Evolutionary conservation across 1,284 basidiomycete species (phyloP), one percentile per base, ranked within the genome.

Genomic region (Moniliella sp.): DNA sequence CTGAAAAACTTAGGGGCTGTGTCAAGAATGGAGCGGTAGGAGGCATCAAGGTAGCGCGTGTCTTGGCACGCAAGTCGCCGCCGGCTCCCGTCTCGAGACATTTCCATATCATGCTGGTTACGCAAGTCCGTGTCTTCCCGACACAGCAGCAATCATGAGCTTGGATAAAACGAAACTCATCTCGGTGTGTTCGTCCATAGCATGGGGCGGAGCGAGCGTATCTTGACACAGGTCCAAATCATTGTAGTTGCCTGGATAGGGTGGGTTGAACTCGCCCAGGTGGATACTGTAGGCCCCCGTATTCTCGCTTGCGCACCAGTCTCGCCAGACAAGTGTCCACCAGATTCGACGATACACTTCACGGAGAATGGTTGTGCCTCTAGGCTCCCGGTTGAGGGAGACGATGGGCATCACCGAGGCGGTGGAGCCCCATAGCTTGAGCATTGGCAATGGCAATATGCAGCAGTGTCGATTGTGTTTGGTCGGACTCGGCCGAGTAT

Each of bases 231-330:
- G 46, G 25, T 57, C 54, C 5, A 40, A 41, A 29, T 54, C 46
- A 33, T 57, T 57, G 40, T 46, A 48, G 42, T 57, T 57, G 26
- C 46, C 48, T 1, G 54, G 54, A 1, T 46, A 34, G 4, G 54
- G 52, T 7, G 52, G 55, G 39, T 57, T 57, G 46, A 53, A 56
- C 23, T 42, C 38, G 10, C 42, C 41, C 3, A 46, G 40, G 18
- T 50, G 42, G 32, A 57, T 46, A 10, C 39, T 26, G 35, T 53
- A 48, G 28, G 43, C 39, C 2, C 40, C 40, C 1, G 42, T 42
- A 23, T 7, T n/a, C 21, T 23, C n/a, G 13, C 35, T 37, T 7
- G 21, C 17, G 30, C 35, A 31, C 50, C 50, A 53, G 36, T 57
- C 54, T n/a, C 34, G 34, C 33, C 44, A 42, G 19, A 50, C 45